Conservation (phyloP, 148 eudicot species). For the Polygonum maritimum region DNA sequence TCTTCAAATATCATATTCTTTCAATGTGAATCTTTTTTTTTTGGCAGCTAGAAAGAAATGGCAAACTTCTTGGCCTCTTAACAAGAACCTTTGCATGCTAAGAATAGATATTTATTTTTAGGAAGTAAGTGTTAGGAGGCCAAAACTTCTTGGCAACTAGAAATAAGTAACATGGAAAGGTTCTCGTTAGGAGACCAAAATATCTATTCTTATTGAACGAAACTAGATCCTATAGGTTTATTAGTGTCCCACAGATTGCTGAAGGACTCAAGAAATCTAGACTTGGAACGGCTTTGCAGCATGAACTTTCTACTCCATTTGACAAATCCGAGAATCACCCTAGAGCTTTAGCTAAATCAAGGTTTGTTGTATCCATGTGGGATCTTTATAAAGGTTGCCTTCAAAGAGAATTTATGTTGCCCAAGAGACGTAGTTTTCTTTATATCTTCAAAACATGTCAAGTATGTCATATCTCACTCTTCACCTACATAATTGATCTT, state of each 20-base stretch:
- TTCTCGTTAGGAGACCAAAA: no score
- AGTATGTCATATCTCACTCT: slow-evolving; percentile 24
- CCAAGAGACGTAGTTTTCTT: slow-evolving; percentile 61
- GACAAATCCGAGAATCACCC: slow-evolving; percentile 49
- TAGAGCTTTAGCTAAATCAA: slow-evolving; percentile 41
- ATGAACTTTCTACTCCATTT: slow-evolving; percentile 40
- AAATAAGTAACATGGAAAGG: no score
- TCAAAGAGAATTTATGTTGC: slow-evolving; percentile 54
- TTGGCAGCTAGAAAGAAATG: no score
- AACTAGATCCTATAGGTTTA: no score
- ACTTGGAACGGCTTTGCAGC: slow-evolving; percentile 40
- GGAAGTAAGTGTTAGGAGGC: no score
- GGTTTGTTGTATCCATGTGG: slow-evolving; percentile 41
- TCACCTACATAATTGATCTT: background rate
- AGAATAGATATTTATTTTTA: no score
- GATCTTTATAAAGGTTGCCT: slow-evolving; percentile 67
- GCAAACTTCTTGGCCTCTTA: no score
- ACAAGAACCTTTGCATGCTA: no score
- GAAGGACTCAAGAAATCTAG: slow-evolving; percentile 20
- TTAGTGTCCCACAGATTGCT: background rate
- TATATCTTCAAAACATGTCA: slow-evolving; percentile 73
- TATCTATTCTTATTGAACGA: no score
- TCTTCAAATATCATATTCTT: no score
- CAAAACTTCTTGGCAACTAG: no score
- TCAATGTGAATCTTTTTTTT: no score